phyloP scores from a whole-genome alignment of 371 early-diverging fungal genomes.

The Mucor irregularis region DNA sequence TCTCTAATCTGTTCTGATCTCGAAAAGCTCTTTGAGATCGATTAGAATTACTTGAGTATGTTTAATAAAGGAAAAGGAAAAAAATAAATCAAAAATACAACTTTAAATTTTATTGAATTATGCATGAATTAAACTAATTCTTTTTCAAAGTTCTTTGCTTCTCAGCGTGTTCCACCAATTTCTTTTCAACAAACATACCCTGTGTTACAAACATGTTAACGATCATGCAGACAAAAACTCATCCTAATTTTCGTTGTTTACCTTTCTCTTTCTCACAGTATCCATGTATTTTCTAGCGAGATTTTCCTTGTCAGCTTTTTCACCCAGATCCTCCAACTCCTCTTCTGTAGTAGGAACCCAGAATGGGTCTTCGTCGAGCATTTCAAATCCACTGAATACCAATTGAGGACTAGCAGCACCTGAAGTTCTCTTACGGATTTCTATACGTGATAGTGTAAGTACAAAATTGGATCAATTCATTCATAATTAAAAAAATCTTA shows the following conservation, averaged over 20 bases:
- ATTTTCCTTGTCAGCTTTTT: constrained; percentile 95
- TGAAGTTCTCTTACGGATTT: constrained; percentile 90
- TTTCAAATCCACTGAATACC: constrained; percentile 90
- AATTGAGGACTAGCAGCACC: constrained; percentile 96
- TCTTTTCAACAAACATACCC: constrained; percentile 90
- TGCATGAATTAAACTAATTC: too few species aligned
- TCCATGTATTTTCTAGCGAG: constrained; percentile 96
- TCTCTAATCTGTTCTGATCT: too few species aligned
- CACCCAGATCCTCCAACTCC: constrained; percentile 96
- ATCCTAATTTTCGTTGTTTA: constrained; percentile 20
- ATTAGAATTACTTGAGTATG: too few species aligned
- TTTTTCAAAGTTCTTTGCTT: constrained; percentile 91
- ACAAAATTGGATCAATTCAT: not conserved
- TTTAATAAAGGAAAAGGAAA: too few species aligned
- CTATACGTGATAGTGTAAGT: constrained; percentile 41
- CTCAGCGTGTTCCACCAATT: constrained; percentile 91
- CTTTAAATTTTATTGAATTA: too few species aligned
- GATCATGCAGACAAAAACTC: not conserved
- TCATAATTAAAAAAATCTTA: constrained; percentile 28
- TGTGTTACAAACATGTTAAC: constrained; percentile 18
- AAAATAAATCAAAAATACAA: too few species aligned
- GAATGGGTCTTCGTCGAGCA: constrained; percentile 94
- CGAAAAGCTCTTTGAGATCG: too few species aligned
- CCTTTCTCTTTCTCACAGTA: constrained; percentile 91
- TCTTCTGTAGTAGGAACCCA: constrained; percentile 98